phyloP scores from a whole-genome alignment of 352 stramenopile species.

The Phytopythium delawarense region DNA sequence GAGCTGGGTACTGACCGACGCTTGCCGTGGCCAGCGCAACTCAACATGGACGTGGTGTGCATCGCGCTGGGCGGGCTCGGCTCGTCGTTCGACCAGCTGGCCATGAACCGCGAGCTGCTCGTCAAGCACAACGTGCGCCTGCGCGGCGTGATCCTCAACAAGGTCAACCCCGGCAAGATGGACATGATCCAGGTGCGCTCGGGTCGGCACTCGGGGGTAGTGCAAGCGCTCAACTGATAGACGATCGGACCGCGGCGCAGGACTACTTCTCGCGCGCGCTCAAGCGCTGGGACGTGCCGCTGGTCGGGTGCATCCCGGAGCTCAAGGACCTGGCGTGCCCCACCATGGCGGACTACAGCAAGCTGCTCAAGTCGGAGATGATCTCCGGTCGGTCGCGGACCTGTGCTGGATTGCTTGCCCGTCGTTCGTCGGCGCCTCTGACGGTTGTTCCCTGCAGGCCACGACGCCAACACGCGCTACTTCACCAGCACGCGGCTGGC shows the following conservation, averaged over 20 bases:
- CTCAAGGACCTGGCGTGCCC: slow-evolving; percentile 76
- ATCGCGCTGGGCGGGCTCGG: slow-evolving; percentile 74
- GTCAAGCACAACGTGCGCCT: slow-evolving; percentile 73
- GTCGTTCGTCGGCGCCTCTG: neutral
- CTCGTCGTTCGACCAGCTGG: slow-evolving; percentile 83
- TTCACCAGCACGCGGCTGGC: slow-evolving; percentile 83
- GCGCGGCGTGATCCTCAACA: slow-evolving; percentile 85
- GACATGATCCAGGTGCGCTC: slow-evolving; percentile 83
- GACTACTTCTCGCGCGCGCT: slow-evolving; percentile 89
- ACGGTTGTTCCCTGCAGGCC: slow-evolving; percentile 21
- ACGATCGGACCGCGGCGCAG: slow-evolving; percentile 13
- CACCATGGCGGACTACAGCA: slow-evolving; percentile 87
- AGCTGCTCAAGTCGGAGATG: slow-evolving; percentile 78
- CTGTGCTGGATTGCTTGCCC: neutral
- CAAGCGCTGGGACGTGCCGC: slow-evolving; percentile 86
- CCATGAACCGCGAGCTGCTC: slow-evolving; percentile 82
- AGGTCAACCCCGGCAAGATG: slow-evolving; percentile 86
- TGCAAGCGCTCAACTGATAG: neutral
- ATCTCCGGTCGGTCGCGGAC: slow-evolving; percentile 43
- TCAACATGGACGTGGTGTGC: slow-evolving; percentile 80
- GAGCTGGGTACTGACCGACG: neutral
- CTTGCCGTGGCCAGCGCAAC: slow-evolving; percentile 33
- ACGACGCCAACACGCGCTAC: slow-evolving; percentile 71
- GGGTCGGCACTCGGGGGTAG: neutral
- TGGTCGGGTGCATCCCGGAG: slow-evolving; percentile 87